phyloP scores from a whole-genome alignment of 805 yeast genomes.

The Yamadazyma paraphyllophila region DNA sequence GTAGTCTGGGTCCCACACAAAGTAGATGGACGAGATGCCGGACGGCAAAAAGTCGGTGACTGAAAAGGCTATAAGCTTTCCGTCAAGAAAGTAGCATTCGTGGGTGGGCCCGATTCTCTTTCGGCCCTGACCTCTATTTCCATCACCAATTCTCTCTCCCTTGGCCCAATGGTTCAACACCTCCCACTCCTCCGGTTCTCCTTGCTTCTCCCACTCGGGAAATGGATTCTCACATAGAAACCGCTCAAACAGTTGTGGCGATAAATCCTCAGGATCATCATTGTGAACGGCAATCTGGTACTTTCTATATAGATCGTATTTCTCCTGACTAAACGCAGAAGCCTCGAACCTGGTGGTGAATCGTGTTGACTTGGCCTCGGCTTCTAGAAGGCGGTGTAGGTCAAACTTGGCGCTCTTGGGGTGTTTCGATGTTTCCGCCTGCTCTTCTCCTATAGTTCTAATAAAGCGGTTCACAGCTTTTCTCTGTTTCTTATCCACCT shows the following conservation, averaged over 20 bases:
- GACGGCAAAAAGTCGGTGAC: conserved; percentile 75
- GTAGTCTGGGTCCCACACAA: conserved; percentile 83
- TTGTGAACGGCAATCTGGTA: conserved; percentile 74
- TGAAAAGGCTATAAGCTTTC: conserved; percentile 66
- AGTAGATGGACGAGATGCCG: conserved; percentile 79
- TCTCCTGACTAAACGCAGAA: conserved; percentile 52
- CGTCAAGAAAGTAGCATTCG: conserved; percentile 70
- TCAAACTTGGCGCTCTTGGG: conserved; percentile 16
- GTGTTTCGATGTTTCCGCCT: neutral
- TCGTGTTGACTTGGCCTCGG: conserved; percentile 35
- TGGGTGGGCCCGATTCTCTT: conserved; percentile 62
- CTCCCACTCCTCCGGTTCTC: conserved; percentile 35
- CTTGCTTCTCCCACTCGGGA: conserved; percentile 21
- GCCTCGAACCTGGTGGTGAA: conserved; percentile 52
- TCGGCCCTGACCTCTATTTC: neutral
- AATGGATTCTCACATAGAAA: conserved; percentile 76
- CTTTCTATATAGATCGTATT: conserved; percentile 58
- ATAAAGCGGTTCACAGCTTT: conserved; percentile 62
- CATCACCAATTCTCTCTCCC: too few relatives aligned
- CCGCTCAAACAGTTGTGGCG: conserved; percentile 49
- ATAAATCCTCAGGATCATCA: conserved; percentile 50
- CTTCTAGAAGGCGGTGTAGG: conserved; percentile 32
- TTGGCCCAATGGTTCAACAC: conserved; percentile 38
- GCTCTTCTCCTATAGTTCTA: conserved; percentile 28
- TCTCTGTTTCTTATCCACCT: conserved; percentile 63